Evolutionary conservation across 75 land plant species (phyloP).

Genomic region (Pinus tabuliformis): DNA sequence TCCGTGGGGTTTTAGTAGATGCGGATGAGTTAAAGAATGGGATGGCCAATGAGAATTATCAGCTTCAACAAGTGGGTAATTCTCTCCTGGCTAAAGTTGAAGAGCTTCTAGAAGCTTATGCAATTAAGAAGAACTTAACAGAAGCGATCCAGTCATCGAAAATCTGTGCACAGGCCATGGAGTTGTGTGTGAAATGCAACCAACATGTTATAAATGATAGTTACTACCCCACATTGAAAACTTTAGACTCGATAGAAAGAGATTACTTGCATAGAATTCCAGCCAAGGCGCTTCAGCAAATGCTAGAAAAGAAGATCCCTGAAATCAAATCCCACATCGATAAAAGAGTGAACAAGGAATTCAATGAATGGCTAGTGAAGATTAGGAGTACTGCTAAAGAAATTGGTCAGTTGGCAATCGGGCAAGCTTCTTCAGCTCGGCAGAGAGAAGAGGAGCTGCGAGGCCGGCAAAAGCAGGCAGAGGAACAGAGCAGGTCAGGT

Average conservation of each 20-base stretch:
- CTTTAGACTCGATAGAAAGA: slow-evolving; percentile 61
- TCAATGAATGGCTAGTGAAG: slow-evolving; percentile 94
- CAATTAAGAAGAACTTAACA: slow-evolving; percentile 49
- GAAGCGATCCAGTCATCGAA: slow-evolving; percentile 52
- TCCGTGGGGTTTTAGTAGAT: slow-evolving; percentile 81
- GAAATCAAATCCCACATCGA: slow-evolving; percentile 66
- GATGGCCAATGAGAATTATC: slow-evolving; percentile 63
- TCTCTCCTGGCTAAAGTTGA: slow-evolving; percentile 70
- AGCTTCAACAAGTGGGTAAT: slow-evolving; percentile 68
- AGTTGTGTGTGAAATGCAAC: slow-evolving; percentile 70
- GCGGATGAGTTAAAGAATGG: slow-evolving; percentile 84
- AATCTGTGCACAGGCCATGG: slow-evolving; percentile 46
- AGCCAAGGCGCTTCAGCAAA: slow-evolving; percentile 48
- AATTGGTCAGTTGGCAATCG: slow-evolving; percentile 90
- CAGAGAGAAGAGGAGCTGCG: slow-evolving; percentile 97
- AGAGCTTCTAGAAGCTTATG: slow-evolving; percentile 18
- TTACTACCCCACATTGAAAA: slow-evolving; percentile 81
- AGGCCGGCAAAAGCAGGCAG: slow-evolving; percentile 81
- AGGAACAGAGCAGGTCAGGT: slow-evolving; percentile 77
- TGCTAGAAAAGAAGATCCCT: slow-evolving; percentile 73
- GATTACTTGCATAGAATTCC: slow-evolving; percentile 49
- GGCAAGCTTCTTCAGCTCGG: slow-evolving; percentile 82
- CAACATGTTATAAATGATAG: slow-evolving; percentile 38
- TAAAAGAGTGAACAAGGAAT: slow-evolving; percentile 64
- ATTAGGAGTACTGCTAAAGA: slow-evolving; percentile 72